phyloP scores from a whole-genome alignment of 2,329 filamentous ascomycete species.

The Thermochaetoides dissita region DNA sequence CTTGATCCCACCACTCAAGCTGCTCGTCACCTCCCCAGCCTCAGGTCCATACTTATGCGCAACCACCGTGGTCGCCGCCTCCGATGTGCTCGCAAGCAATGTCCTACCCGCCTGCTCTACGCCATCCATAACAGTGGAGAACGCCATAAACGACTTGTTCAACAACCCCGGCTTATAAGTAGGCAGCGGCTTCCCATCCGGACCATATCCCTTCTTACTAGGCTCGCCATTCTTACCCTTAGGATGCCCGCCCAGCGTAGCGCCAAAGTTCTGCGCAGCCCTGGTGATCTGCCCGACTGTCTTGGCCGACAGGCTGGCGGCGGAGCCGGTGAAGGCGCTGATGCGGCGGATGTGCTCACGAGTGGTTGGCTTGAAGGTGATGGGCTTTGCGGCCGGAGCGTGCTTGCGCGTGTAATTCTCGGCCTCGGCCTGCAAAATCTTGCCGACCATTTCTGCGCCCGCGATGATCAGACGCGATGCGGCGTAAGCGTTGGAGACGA shows the following conservation, averaged over 20 bases:
- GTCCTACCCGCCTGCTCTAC: constrained; percentile 76
- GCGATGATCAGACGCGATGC: constrained; percentile 90
- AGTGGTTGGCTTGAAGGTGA: constrained; percentile 76
- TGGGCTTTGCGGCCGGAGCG: constrained; percentile 62
- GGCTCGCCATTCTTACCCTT: constrained; percentile 30
- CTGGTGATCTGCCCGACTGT: constrained; percentile 74
- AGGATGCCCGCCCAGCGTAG: constrained; percentile 50
- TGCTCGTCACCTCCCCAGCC: constrained; percentile 61
- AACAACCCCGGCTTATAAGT: constrained; percentile 78
- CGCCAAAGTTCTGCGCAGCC: constrained; percentile 81
- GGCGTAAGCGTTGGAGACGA: constrained; percentile 75
- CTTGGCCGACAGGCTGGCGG: constrained; percentile 67
- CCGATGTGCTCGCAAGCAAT: constrained; percentile 58
- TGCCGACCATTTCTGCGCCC: constrained; percentile 65
- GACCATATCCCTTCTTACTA: constrained; percentile 43
- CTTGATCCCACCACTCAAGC: constrained; percentile 75
- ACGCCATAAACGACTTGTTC: constrained; percentile 94
- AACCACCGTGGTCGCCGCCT: constrained; percentile 73
- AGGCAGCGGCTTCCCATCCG: constrained; percentile 50
- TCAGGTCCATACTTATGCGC: constrained; percentile 80
- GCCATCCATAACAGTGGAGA: constrained; percentile 85
- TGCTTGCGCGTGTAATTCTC: constrained; percentile 69
- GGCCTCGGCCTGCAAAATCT: constrained; percentile 62
- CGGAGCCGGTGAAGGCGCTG: constrained; percentile 68
- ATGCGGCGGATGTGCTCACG: constrained; percentile 79